Evolutionary conservation across 2,329 filamentous ascomycete species (phyloP).

Genomic region (Hymenotorrendiella dingleyae): DNA sequence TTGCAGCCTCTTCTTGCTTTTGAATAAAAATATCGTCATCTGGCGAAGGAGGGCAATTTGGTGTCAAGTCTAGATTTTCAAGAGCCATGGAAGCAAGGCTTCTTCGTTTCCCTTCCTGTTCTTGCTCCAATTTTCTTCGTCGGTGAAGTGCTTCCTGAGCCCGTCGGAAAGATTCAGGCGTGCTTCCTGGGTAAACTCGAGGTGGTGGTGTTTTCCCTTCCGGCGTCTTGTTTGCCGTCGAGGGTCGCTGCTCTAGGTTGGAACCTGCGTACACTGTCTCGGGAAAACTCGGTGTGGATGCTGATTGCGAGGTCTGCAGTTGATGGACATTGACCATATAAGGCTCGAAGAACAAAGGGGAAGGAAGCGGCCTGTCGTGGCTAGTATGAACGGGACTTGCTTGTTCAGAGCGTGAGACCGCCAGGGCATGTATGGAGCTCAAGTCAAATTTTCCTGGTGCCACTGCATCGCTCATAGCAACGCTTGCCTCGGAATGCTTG

Average conservation of each 20-base stretch:
- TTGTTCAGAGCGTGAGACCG: slow-evolving; percentile 20
- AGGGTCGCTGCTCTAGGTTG: slow-evolving; percentile 40
- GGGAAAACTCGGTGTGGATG: slow-evolving; percentile 24
- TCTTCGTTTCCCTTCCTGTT: slow-evolving; percentile 31
- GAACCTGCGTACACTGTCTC: slow-evolving; percentile 24
- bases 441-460: slow-evolving; percentile 48
- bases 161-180: slow-evolving; percentile 35
- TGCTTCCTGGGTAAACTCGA: slow-evolving; percentile 34
- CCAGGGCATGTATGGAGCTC: slow-evolving; percentile 9
- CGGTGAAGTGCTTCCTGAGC: slow-evolving; percentile 30
- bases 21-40: slow-evolving; percentile 35
- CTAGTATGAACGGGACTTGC: slow-evolving; percentile 15
- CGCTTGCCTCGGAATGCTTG: slow-evolving; percentile 57
- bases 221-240: slow-evolving; percentile 41
- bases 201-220: slow-evolving; percentile 34
- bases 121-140: slow-evolving; percentile 31
- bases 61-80: slow-evolving; percentile 24
- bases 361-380: slow-evolving; percentile 22
- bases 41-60: slow-evolving; percentile 36
- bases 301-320: slow-evolving; percentile 12
- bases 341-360: slow-evolving; percentile 27
- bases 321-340: slow-evolving; percentile 22
- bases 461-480: slow-evolving; percentile 56
- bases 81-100: slow-evolving; percentile 12
- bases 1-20: slow-evolving; percentile 18